Evolutionary conservation across 208 protist species (phyloP).

Genomic region (Naegleria gruberi): DNA sequence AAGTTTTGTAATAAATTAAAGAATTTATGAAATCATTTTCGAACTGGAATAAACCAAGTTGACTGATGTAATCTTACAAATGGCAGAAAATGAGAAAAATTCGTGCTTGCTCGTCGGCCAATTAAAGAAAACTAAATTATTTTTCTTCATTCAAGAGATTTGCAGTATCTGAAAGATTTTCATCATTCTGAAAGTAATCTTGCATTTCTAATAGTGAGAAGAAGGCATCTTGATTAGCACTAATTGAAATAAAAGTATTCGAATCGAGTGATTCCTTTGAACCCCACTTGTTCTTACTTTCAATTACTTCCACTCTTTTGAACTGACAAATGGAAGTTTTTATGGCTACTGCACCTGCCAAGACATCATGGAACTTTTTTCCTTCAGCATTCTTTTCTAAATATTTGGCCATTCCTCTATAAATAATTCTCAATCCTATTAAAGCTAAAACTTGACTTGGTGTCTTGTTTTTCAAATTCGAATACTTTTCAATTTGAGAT

Average conservation of each 20-base stretch:
- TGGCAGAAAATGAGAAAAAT: too few species aligned
- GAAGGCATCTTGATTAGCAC: neutral
- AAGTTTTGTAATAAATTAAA: conserved; percentile 23
- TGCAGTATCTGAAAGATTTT: too few species aligned
- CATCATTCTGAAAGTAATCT: too few species aligned
- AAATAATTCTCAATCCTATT: neutral
- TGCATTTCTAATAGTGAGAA: too few species aligned
- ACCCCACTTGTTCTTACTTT: neutral
- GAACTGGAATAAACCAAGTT: too few species aligned
- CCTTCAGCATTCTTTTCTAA: neutral
- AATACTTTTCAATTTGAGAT: neutral
- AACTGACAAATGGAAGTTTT: neutral
- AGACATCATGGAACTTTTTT: neutral
- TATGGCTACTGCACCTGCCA: neutral
- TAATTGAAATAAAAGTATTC: neutral
- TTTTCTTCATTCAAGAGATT: too few species aligned
- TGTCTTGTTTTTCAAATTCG: neutral
- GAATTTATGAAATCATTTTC: neutral
- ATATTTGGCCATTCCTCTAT: neutral
- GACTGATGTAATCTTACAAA: too few species aligned
- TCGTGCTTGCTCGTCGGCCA: too few species aligned
- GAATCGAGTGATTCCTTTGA: neutral
- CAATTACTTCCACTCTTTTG: neutral
- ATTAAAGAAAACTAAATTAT: too few species aligned
- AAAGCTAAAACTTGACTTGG: neutral